A percentile compares a stretch with the other conserved stretches of the same genome.
phyloP scores from a whole-genome alignment of 1,284 basidiomycete genomes.

The Ustilago hordei region DNA sequence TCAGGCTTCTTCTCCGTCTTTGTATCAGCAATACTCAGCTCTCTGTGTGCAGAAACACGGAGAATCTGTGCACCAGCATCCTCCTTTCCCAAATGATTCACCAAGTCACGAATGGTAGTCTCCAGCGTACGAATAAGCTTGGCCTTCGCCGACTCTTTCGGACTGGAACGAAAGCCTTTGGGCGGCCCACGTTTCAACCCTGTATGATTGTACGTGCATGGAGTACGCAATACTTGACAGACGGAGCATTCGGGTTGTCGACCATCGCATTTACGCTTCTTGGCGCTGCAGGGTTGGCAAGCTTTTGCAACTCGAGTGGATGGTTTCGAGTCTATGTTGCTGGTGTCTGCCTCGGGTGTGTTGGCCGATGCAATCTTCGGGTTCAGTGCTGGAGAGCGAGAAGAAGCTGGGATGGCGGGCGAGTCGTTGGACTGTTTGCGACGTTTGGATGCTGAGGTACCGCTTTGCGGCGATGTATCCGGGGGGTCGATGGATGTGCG shows the following conservation, averaged over 20 bases:
- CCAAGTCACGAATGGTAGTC: slow-evolving; percentile 60
- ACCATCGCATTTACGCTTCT: slow-evolving; percentile 64
- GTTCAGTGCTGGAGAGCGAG: slow-evolving; percentile 8
- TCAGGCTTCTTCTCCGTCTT: neutral
- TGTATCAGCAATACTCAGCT: slow-evolving; percentile 24
- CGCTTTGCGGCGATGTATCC: neutral
- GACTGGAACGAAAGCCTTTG: slow-evolving; percentile 61
- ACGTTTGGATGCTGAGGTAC: slow-evolving; percentile 21
- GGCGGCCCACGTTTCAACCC: slow-evolving; percentile 60
- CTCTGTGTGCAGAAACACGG: slow-evolving; percentile 51
- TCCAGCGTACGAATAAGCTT: slow-evolving; percentile 58
- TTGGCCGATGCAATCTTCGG: neutral
- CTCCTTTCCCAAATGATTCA: slow-evolving; percentile 54
- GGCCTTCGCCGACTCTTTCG: slow-evolving; percentile 58
- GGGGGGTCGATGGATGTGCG: slow-evolving; percentile 1
- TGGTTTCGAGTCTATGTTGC: slow-evolving; percentile 20
- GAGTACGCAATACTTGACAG: slow-evolving; percentile 56
- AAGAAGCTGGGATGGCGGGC: neutral
- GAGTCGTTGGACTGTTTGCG: slow-evolving; percentile 19
- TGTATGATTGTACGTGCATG: slow-evolving; percentile 59
- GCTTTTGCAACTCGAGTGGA: slow-evolving; percentile 56
- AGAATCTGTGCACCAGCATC: slow-evolving; percentile 52
- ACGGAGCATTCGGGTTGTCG: slow-evolving; percentile 62
- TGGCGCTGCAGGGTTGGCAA: slow-evolving; percentile 58
- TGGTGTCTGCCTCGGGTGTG: neutral